Conservation (phyloP, 345 rosid genomes). For the Brassica carinata region DNA sequence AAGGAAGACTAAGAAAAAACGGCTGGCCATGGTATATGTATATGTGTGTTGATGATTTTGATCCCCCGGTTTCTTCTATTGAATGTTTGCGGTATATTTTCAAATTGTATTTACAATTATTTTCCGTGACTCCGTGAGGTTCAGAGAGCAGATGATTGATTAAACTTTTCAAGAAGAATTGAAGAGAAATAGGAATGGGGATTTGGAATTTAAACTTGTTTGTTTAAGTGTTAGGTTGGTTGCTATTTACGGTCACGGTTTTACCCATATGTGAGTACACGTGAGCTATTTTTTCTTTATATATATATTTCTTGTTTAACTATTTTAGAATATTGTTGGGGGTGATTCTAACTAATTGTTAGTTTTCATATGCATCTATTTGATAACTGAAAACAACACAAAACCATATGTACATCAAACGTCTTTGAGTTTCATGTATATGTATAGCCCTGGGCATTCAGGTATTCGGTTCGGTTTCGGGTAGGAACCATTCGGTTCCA, state of each 20-base stretch:
- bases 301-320: background rate
- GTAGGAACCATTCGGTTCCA: no score
- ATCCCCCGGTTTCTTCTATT: background rate
- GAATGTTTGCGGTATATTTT: background rate
- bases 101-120: background rate
- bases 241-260: conserved; percentile 9
- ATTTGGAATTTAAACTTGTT: conserved; percentile 16
- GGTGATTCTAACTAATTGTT: conserved; percentile 4
- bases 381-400: background rate
- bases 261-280: background rate
- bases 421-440: background rate
- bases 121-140: background rate
- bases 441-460: no score
- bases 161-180: background rate
- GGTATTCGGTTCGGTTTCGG: no score
- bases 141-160: background rate
- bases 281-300: background rate
- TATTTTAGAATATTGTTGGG: conserved; percentile 17
- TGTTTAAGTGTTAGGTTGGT: background rate
- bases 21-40: conserved; percentile 12
- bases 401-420: background rate
- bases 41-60: background rate
- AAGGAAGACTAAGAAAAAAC: background rate
- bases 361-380: background rate
- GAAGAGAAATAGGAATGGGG: conserved; percentile 6